Evolutionary conservation across 2,329 filamentous ascomycete genomes (phyloP).

Genomic region (Fusarium oxysporum): DNA sequence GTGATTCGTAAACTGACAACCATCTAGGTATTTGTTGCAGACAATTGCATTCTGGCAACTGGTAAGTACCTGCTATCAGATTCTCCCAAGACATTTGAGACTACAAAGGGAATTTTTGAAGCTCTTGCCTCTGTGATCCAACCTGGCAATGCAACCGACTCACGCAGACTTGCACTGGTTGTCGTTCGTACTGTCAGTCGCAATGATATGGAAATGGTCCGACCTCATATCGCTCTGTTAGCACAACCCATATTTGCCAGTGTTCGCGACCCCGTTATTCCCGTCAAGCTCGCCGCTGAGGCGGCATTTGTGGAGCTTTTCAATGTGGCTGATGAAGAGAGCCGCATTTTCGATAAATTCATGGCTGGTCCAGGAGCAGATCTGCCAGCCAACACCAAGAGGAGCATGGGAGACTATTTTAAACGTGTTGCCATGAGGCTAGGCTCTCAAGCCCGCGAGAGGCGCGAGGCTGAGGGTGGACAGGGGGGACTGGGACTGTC

Average conservation of each 20-base stretch:
- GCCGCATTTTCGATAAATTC: constrained; percentile 90
- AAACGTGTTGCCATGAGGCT: constrained; percentile 89
- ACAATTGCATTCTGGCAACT: constrained; percentile 88
- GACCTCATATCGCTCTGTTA: constrained; percentile 84
- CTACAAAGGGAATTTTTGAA: constrained; percentile 82
- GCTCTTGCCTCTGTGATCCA: constrained; percentile 79
- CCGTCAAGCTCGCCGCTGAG: constrained; percentile 94
- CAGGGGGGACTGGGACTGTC: constrained; percentile 85
- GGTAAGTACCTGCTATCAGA: constrained; percentile 88
- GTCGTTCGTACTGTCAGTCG: constrained; percentile 88
- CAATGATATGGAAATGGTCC: constrained; percentile 80
- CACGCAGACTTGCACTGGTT: constrained; percentile 86
- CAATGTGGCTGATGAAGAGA: constrained; percentile 87
- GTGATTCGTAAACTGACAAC: background rate
- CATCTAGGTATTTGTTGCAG: constrained; percentile 79
- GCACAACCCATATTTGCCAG: constrained; percentile 87
- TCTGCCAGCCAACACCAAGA: constrained; percentile 78
- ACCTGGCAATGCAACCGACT: constrained; percentile 83
- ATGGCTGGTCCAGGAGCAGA: constrained; percentile 75
- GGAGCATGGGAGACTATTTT: constrained; percentile 97
- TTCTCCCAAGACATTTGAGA: constrained; percentile 77
- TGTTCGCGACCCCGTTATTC: constrained; percentile 91
- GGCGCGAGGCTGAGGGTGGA: constrained; percentile 91
- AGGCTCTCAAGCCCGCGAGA: constrained; percentile 87
- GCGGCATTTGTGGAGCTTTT: constrained; percentile 94